These are phyloP conservation scores for Phytopythium sindhum DNA, from an alignment of 352 stramenopile species.

Conservation along the genomic window DNA sequence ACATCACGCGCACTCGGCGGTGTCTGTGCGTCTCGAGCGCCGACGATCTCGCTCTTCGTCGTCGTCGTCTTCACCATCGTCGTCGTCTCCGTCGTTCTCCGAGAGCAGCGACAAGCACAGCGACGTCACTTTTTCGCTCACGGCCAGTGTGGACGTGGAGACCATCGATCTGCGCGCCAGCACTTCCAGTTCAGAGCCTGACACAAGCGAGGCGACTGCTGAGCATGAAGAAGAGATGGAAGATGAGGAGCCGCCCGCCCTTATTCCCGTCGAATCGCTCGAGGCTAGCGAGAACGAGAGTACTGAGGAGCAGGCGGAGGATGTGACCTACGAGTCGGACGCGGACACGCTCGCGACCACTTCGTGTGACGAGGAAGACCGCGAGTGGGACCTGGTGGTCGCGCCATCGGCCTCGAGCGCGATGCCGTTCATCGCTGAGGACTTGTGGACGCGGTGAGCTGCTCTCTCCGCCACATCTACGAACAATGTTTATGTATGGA, in stretches of 20 bases:
- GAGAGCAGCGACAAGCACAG: neutral
- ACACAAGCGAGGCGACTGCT: slow-evolving; percentile 6
- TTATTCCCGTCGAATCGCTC: slow-evolving; percentile 8
- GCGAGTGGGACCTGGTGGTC: slow-evolving; percentile 49
- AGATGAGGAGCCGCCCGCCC: slow-evolving; percentile 12
- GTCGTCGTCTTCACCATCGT: neutral
- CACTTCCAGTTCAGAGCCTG: slow-evolving; percentile 8
- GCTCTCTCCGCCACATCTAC: neutral
- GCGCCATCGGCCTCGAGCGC: neutral
- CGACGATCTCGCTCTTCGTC: slow-evolving; percentile 27
- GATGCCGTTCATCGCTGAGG: slow-evolving; percentile 1
- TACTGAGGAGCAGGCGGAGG: slow-evolving; percentile 5
- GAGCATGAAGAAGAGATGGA: slow-evolving; percentile 13
- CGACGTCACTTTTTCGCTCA: neutral
- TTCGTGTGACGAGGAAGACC: slow-evolving; percentile 51
- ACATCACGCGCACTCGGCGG: slow-evolving; percentile 33
- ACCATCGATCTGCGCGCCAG: slow-evolving; percentile 27
- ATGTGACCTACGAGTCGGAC: slow-evolving; percentile 45
- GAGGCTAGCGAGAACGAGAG: slow-evolving; percentile 19
- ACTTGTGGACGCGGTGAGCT: slow-evolving; percentile 4
- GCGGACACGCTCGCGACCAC: slow-evolving; percentile 42
- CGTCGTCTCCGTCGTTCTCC: slow-evolving; percentile 8
- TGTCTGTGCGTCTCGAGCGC: slow-evolving; percentile 51
- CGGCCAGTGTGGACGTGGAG: slow-evolving; percentile 14
- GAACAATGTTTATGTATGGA: neutral